Conservation (phyloP, 2,329 filamentous ascomycete species). For the Fusarium duplospermum region DNA sequence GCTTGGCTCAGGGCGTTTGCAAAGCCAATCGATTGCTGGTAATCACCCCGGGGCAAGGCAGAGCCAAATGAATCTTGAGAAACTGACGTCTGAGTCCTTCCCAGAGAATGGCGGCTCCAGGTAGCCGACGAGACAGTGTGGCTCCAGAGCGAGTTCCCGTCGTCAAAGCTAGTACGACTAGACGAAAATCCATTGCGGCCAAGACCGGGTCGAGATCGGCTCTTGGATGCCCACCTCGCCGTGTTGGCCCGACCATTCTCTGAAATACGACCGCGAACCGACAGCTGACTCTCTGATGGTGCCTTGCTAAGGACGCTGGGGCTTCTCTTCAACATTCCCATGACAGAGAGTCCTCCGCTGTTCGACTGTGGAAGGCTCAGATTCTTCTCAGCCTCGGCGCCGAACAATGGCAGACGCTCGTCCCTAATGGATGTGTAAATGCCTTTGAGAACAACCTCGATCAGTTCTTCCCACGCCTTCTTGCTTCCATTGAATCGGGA, state of each 20-base stretch:
- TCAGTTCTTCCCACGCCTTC: slow-evolving; percentile 86
- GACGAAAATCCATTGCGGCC: slow-evolving; percentile 86
- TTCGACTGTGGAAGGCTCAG: slow-evolving; percentile 56
- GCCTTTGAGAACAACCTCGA: slow-evolving; percentile 91
- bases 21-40: slow-evolving; percentile 96
- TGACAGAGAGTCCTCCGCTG: slow-evolving; percentile 77
- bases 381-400: slow-evolving; percentile 66
- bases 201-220: slow-evolving; percentile 80
- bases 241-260: slow-evolving; percentile 66
- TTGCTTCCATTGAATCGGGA: slow-evolving; percentile 78
- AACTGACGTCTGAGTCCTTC: slow-evolving; percentile 90
- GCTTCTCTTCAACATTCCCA: slow-evolving; percentile 82
- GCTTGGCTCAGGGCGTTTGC: slow-evolving; percentile 96
- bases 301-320: slow-evolving; percentile 94
- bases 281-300: slow-evolving; percentile 82
- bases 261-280: slow-evolving; percentile 75
- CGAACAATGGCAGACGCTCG: slow-evolving; percentile 87
- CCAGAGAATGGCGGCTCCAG: slow-evolving; percentile 94
- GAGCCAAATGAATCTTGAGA: slow-evolving; percentile 92
- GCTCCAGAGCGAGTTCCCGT: slow-evolving; percentile 90
- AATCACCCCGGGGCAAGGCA: slow-evolving; percentile 79
- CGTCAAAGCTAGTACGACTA: slow-evolving; percentile 93
- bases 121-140: slow-evolving; percentile 87
- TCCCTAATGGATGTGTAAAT: slow-evolving; percentile 92
- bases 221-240: slow-evolving; percentile 86